These are phyloP conservation scores for Phytophthora multivora DNA, from an alignment of 352 stramenopile species.

Conservation along the genomic window DNA sequence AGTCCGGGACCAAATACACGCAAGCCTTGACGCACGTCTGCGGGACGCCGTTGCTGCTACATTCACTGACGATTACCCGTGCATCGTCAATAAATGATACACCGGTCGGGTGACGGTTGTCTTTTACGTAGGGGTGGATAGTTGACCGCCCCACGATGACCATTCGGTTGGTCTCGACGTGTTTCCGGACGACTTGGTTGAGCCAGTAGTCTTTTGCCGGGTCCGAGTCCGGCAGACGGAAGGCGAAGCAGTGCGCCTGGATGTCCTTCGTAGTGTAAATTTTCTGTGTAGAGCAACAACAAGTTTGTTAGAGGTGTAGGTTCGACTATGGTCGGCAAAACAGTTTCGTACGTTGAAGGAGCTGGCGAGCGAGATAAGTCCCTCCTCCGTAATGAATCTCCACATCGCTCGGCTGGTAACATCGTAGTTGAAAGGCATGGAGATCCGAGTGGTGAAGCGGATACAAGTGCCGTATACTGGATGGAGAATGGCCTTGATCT, in stretches of 20 bases:
- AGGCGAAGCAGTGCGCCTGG: conserved; percentile 29
- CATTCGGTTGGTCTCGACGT: conserved; percentile 21
- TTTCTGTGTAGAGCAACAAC: conserved; percentile 19
- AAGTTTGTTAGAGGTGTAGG: conserved; percentile 2
- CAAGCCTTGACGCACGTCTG: conserved; percentile 24
- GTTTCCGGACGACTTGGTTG: conserved; percentile 26
- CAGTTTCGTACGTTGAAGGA: conserved; percentile 26
- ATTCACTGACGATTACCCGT: conserved; percentile 19
- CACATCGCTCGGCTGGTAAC: conserved; percentile 30
- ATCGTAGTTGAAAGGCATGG: conserved; percentile 27
- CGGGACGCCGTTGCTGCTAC: conserved; percentile 12
- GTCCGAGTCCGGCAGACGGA: conserved; percentile 18
- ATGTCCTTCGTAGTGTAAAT: conserved; percentile 33
- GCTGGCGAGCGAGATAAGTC: conserved; percentile 23
- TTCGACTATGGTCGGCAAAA: too few species aligned
- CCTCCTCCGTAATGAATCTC: conserved; percentile 28
- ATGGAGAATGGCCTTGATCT: conserved; percentile 31
- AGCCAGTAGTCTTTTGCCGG: conserved; percentile 27
- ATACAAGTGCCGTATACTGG: conserved; percentile 28
- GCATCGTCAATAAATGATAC: conserved; percentile 30
- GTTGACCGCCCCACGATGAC: conserved; percentile 31
- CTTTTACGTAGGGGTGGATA: conserved; percentile 34
- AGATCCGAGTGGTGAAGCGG: conserved; percentile 29
- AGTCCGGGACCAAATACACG: conserved; percentile 36
- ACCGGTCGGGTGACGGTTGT: conserved; percentile 28